These are phyloP conservation scores for Dendryphion nanum DNA, from an alignment of 2,329 filamentous ascomycete species.

Conservation along the genomic window DNA sequence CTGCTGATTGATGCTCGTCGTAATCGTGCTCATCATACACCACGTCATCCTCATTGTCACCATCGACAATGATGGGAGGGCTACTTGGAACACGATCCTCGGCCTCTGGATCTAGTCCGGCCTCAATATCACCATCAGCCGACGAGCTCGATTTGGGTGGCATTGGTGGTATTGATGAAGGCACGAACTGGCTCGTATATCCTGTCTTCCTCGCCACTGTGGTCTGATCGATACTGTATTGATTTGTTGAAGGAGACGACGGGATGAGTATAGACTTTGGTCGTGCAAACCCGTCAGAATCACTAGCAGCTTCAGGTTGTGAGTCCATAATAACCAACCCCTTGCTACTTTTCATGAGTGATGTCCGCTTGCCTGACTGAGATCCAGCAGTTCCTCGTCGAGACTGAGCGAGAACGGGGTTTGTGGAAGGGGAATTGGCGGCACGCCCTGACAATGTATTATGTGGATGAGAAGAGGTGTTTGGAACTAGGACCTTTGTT, in stretches of 20 bases:
- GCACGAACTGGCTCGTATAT: conserved; percentile 29
- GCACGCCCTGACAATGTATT: conserved; percentile 21
- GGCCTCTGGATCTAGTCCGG: conserved; percentile 8
- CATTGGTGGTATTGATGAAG: conserved; percentile 30
- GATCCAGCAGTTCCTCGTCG: no score
- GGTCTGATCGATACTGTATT: conserved; percentile 38
- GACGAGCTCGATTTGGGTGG: conserved; percentile 23
- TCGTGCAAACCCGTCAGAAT: conserved; percentile 22
- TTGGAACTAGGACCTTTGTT: conserved; percentile 33
- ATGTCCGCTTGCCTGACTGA: no score
- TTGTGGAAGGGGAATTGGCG: conserved; percentile 16
- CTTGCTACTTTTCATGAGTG: conserved; percentile 21
- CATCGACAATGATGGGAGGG: conserved; percentile 30
- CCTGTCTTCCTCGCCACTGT: conserved; percentile 27
- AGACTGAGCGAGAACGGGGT: no score
- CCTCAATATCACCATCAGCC: conserved; percentile 1
- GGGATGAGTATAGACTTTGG: conserved; percentile 31
- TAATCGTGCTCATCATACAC: conserved; percentile 17
- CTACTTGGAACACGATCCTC: conserved; percentile 38
- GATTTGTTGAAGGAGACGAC: conserved; percentile 36
- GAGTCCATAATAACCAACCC: conserved; percentile 46
- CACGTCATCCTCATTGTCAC: conserved; percentile 17
- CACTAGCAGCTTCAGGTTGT: conserved; percentile 35
- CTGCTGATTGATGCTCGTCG: conserved; percentile 11
- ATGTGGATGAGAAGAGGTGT: conserved; percentile 37